A percentile compares a stretch with the other conserved stretches of the same genome.
Evolutionary conservation across 2,329 filamentous ascomycete genomes (phyloP).

Genomic region (Colletotrichum shisoi): DNA sequence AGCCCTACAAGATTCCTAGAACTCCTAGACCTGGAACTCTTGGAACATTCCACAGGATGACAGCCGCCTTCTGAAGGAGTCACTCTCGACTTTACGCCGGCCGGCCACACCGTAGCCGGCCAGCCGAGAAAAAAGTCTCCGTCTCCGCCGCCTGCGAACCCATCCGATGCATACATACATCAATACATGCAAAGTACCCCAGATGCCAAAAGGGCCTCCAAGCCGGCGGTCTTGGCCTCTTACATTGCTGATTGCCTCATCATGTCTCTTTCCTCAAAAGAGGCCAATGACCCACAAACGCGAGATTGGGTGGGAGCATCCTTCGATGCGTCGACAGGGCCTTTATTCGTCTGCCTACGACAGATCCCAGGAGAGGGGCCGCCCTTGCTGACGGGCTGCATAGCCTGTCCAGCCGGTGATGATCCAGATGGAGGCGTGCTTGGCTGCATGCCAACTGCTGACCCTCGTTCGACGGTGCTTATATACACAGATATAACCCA

Average conservation of each 20-base stretch:
- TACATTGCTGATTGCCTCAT: too few species aligned
- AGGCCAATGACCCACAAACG: conserved; percentile 25
- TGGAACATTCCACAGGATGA: too few species aligned
- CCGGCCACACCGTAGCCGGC: too few species aligned
- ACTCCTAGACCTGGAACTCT: too few species aligned
- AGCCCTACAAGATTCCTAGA: too few species aligned
- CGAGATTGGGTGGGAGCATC: conserved; percentile 22
- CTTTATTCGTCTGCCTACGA: conserved; percentile 29
- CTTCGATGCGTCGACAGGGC: conserved; percentile 13
- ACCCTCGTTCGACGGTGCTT: conserved; percentile 1
- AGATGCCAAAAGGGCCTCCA: neutral
- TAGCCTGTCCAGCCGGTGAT: conserved; percentile 5
- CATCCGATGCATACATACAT: too few species aligned
- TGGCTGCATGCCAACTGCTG: conserved; percentile 7
- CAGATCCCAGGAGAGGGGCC: neutral
- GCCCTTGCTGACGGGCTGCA: neutral
- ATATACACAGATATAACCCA: neutral
- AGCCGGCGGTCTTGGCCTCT: neutral
- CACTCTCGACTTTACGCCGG: too few species aligned
- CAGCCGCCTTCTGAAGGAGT: neutral
- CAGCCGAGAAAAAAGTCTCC: neutral
- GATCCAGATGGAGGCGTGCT: conserved; percentile 17
- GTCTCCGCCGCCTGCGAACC: neutral
- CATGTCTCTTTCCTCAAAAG: neutral
- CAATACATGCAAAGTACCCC: neutral